Conservation (phyloP, 352 stramenopile genomes). For the Globisporangium spinosum region DNA sequence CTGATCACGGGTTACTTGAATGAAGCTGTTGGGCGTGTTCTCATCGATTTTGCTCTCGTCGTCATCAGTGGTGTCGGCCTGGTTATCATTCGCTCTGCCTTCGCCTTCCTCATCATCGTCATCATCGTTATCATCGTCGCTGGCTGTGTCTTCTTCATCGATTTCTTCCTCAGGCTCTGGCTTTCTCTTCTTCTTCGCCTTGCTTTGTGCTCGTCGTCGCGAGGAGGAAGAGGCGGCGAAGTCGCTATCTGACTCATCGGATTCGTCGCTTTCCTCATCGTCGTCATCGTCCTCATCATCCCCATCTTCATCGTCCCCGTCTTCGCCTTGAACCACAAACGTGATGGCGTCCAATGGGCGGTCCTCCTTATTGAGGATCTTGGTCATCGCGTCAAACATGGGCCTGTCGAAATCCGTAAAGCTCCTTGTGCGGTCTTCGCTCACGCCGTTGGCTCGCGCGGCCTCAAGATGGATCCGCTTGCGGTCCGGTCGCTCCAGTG, state of each 20-base stretch:
- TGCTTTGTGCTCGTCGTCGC: not conserved
- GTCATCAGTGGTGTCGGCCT: not conserved
- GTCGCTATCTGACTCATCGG: not conserved
- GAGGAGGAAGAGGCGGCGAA: not conserved
- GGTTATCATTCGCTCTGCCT: not conserved
- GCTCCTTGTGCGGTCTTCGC: slow-evolving; percentile 8
- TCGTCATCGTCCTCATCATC: not conserved
- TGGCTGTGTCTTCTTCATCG: not conserved
- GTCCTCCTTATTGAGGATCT: slow-evolving; percentile 10
- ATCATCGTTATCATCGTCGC: not conserved
- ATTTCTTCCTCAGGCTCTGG: not conserved
- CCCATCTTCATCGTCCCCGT: not conserved
- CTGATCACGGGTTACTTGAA: not conserved
- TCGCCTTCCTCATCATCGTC: not conserved
- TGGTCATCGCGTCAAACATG: slow-evolving; percentile 1
- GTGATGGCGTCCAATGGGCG: not conserved
- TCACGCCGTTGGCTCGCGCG: not conserved
- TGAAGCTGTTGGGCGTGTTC: not conserved
- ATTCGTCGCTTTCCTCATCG: not conserved
- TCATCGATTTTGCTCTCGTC: not conserved
- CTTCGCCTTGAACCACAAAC: not conserved
- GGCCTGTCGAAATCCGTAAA: slow-evolving; percentile 11
- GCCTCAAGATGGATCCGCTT: slow-evolving; percentile 6
- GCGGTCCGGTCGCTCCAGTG: not conserved
- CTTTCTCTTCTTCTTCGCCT: not conserved